Conservation (phyloP, 2,329 filamentous ascomycete genomes). For the Diaporthe capsici region DNA sequence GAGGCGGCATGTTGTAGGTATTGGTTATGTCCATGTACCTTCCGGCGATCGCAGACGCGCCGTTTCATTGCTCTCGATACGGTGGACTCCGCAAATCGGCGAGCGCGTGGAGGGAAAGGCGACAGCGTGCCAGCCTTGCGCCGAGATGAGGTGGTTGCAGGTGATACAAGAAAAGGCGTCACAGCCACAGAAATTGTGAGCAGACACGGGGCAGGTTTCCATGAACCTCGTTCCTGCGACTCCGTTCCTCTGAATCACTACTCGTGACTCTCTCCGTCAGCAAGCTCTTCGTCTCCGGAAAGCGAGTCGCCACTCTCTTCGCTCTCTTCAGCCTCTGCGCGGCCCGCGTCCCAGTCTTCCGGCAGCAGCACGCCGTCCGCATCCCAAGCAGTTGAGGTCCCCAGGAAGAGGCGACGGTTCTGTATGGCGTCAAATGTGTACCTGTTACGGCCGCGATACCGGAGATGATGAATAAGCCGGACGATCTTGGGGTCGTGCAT, state of each 20-base stretch:
- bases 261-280: too few species aligned
- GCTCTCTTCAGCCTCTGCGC: too few species aligned
- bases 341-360: background rate
- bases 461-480: background rate
- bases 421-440: background rate
- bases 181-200: background rate
- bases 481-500: background rate
- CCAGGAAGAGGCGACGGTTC: background rate
- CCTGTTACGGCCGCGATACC: accelerated
- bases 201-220: background rate
- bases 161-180: background rate
- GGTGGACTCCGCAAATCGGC: background rate
- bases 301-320: background rate
- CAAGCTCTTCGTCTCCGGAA: too few species aligned
- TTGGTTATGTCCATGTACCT: background rate
- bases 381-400: background rate
- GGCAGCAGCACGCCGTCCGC: background rate
- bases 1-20: background rate
- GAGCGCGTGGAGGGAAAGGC: background rate
- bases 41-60: background rate
- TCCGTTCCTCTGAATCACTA: background rate
- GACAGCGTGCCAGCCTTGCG: background rate
- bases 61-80: conserved; percentile 12
- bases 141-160: background rate
- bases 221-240: background rate